Evolutionary conservation across 352 stramenopile species (phyloP).

Genomic region (Phytophthora cryptogea): DNA sequence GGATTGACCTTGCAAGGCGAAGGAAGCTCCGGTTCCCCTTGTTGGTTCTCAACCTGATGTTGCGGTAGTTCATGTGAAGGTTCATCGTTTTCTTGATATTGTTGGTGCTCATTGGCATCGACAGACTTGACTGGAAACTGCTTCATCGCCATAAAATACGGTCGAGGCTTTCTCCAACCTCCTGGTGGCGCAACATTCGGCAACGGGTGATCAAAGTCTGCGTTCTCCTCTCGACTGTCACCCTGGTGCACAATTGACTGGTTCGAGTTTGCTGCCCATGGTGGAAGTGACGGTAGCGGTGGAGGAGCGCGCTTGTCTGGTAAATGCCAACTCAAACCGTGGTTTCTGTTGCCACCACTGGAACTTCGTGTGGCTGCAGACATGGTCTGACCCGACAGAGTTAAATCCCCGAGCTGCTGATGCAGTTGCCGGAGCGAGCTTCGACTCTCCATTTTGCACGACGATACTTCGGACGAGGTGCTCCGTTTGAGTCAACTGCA

Average conservation of each 20-base stretch:
- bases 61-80: neutral
- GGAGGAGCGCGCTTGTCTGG: slow-evolving; percentile 39
- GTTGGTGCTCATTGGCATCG: slow-evolving; percentile 13
- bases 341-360: slow-evolving; percentile 14
- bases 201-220: neutral
- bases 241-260: neutral
- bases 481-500: neutral
- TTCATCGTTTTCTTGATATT: slow-evolving; percentile 23
- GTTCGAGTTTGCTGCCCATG: slow-evolving; percentile 35
- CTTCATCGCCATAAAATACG: slow-evolving; percentile 63
- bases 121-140: slow-evolving; percentile 24
- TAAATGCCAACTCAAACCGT: slow-evolving; percentile 22
- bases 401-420: slow-evolving; percentile 41
- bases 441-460: slow-evolving; percentile 42
- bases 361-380: slow-evolving; percentile 1
- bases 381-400: slow-evolving; percentile 8
- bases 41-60: slow-evolving; percentile 29
- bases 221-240: slow-evolving; percentile 29
- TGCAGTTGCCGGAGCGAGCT: slow-evolving; percentile 53
- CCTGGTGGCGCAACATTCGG: slow-evolving; percentile 2
- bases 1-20: slow-evolving; percentile 7
- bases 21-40: slow-evolving; percentile 24
- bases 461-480: slow-evolving; percentile 5
- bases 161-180: slow-evolving; percentile 49
- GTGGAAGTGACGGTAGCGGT: slow-evolving; percentile 53